Conservation (phyloP, 148 eudicot genomes). For the Drosera capensis region DNA sequence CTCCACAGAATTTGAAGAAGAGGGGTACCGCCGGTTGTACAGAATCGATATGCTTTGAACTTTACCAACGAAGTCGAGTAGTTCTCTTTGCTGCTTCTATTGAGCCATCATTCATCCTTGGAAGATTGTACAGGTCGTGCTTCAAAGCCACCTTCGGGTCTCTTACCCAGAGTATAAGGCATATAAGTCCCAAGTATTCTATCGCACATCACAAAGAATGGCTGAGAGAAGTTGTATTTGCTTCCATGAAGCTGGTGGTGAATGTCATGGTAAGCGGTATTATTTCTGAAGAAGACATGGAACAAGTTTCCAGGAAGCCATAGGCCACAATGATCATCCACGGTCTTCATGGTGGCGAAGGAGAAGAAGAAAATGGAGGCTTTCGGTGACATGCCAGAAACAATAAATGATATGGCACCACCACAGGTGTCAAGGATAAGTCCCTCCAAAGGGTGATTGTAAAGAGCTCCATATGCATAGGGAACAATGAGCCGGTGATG, state of each 20-base stretch:
- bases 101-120: background rate
- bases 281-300: constrained; percentile 34
- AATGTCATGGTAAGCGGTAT: constrained; percentile 39
- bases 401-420: constrained; percentile 35
- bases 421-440: constrained; percentile 27
- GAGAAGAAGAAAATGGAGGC: constrained; percentile 40
- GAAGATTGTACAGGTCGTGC: constrained; percentile 8
- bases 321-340: constrained; percentile 44
- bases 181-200: constrained; percentile 34
- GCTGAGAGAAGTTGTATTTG: too few species aligned
- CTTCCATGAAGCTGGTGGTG: constrained; percentile 42
- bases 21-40: too few species aligned
- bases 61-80: too few species aligned
- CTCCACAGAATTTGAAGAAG: too few species aligned
- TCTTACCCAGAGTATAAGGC: constrained; percentile 29
- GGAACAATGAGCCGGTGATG: constrained; percentile 32
- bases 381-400: constrained; percentile 39
- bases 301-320: constrained; percentile 42
- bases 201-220: constrained; percentile 41
- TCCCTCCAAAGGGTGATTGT: constrained; percentile 42
- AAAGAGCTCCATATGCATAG: constrained; percentile 41
- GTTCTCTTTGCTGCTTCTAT: too few species aligned
- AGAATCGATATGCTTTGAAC: too few species aligned
- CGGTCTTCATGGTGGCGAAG: constrained; percentile 35
- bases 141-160: constrained; percentile 36